phyloP scores from a whole-genome alignment of 805 yeast species.

The Isabelozyma pseudorhagii region DNA sequence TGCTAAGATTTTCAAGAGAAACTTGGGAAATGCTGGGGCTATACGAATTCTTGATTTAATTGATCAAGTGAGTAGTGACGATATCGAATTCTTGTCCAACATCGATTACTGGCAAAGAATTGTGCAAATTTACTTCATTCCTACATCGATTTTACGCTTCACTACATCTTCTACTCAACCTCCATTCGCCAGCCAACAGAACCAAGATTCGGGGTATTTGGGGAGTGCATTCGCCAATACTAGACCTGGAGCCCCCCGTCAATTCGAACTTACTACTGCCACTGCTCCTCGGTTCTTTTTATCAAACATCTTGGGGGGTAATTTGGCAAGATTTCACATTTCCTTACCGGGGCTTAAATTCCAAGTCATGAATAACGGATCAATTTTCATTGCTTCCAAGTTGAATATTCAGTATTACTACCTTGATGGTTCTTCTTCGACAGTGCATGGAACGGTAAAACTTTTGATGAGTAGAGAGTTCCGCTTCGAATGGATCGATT shows the following conservation, averaged over 20 bases:
- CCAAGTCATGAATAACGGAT: constrained; percentile 39
- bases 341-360: constrained; percentile 35
- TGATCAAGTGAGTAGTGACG: constrained; percentile 36
- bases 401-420: constrained; percentile 38
- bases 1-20: constrained; percentile 33
- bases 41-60: constrained; percentile 37
- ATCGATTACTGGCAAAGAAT: constrained; percentile 37
- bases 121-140: constrained; percentile 28
- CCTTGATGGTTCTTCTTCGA: constrained; percentile 67
- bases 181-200: not conserved
- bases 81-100: constrained; percentile 21
- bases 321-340: constrained; percentile 22
- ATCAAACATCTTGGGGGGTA: constrained; percentile 48
- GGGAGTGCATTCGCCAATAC: constrained; percentile 21
- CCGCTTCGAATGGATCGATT: constrained; percentile 70
- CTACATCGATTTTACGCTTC: constrained; percentile 27
- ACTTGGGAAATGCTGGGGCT: constrained; percentile 41
- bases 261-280: constrained; percentile 61
- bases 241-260: constrained; percentile 36
- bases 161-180: constrained; percentile 16
- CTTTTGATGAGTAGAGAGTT: constrained; percentile 61
- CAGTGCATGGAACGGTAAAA: constrained; percentile 58
- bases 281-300: constrained; percentile 64
- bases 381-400: constrained; percentile 30
- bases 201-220: not conserved